Evolutionary conservation across 2,329 filamentous ascomycete genomes (phyloP).

Genomic region (Phaeoacremonium minimum): DNA sequence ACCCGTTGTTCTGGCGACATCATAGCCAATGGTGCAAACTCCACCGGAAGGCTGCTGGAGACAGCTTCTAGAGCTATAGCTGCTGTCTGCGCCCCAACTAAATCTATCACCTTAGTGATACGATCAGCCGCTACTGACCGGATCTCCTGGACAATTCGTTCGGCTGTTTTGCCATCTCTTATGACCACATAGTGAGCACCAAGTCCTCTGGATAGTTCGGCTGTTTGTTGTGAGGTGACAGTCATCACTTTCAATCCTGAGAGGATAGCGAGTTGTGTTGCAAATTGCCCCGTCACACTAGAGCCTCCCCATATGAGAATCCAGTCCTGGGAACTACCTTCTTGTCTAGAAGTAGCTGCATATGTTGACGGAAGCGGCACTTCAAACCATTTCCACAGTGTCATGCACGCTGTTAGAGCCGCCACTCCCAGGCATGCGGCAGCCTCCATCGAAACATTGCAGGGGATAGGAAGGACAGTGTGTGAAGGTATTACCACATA

Average conservation of each 20-base stretch:
- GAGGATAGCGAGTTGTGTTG: slow-evolving; percentile 29
- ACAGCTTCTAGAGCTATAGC: slow-evolving; percentile 18
- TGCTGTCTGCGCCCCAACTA: slow-evolving; percentile 30
- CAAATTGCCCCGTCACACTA: slow-evolving; percentile 34
- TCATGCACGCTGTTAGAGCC: slow-evolving; percentile 34
- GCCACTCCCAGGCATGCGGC: slow-evolving; percentile 34
- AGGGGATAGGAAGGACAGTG: slow-evolving; percentile 32
- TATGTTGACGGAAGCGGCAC: slow-evolving; percentile 18
- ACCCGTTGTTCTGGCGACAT: slow-evolving; percentile 18
- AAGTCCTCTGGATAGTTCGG: slow-evolving; percentile 18
- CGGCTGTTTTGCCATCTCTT: slow-evolving; percentile 24
- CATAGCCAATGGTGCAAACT: slow-evolving; percentile 30
- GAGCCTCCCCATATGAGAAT: slow-evolving; percentile 35
- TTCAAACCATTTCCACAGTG: slow-evolving; percentile 33
- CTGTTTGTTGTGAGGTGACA: slow-evolving; percentile 25
- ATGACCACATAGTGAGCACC: slow-evolving; percentile 27
- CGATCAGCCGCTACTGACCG: slow-evolving; percentile 14
- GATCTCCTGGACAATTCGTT: slow-evolving; percentile 26
- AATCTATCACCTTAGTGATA: slow-evolving; percentile 28
- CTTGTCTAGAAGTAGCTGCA: slow-evolving; percentile 4
- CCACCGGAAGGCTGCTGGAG: slow-evolving; percentile 14
- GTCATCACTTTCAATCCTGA: slow-evolving; percentile 29
- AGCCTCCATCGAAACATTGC: slow-evolving; percentile 21
- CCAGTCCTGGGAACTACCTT: slow-evolving; percentile 13
- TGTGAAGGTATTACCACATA: slow-evolving; percentile 33